Conservation (phyloP, 495 filamentous ascomycete genomes). For the Neurospora sp. region DNA sequence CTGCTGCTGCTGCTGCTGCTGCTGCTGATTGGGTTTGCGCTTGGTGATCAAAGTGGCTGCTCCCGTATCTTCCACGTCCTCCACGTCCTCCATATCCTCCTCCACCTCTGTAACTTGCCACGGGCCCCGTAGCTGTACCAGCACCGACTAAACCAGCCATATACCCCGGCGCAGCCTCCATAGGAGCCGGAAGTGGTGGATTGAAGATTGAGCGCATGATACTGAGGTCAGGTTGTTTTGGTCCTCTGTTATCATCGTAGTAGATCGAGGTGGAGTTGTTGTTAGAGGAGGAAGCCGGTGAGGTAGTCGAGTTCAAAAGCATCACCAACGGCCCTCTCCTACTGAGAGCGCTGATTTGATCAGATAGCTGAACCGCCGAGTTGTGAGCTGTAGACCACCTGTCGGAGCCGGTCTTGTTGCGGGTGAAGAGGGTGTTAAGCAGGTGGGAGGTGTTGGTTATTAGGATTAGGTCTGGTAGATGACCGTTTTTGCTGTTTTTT, state of each 20-base stretch:
- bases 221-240: background rate
- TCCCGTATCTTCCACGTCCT: background rate
- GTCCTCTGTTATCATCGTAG: background rate
- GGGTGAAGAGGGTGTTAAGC: slow-evolving; percentile 29
- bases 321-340: slow-evolving; percentile 26
- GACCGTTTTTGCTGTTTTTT: background rate
- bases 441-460: slow-evolving; percentile 32
- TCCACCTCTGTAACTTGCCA: background rate
- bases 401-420: slow-evolving; percentile 16
- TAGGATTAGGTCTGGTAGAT: slow-evolving; percentile 28
- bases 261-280: background rate
- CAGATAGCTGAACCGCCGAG: slow-evolving; percentile 23
- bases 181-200: background rate
- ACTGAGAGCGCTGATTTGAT: slow-evolving; percentile 22
- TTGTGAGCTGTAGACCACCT: slow-evolving; percentile 23
- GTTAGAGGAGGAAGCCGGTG: background rate
- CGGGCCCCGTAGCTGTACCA: background rate
- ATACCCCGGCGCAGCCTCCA: background rate
- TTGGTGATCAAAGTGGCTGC: background rate
- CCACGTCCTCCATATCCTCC: background rate
- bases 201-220: slow-evolving; percentile 32
- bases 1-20: background rate
- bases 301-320: slow-evolving; percentile 31
- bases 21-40: background rate
- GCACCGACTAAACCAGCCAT: background rate